Base-by-base conservation (phyloP, 1,139 yeast genomes). In the Hanseniaspora sp. region DNA sequence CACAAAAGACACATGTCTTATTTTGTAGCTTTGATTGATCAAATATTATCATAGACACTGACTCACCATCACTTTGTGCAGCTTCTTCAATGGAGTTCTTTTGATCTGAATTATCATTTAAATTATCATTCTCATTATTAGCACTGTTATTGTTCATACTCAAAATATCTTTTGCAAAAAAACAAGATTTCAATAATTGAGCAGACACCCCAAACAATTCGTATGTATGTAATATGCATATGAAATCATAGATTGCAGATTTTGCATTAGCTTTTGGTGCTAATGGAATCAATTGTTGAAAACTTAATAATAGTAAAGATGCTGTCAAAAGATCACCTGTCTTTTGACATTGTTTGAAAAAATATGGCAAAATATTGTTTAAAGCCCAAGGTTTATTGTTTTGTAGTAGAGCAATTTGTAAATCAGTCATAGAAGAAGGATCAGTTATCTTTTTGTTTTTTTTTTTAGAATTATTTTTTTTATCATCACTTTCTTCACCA, bases 1-100 rank as follows among this genome's bases (percentile, higher is more conserved):
- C 75, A 65, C 97, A 92, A 58, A 83, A 78, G n/a, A 82, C 74
- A 67, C 97, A 92, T 44, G 80, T 77, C 59, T 78, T 82, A 59
- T 79, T 82, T 33, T 73, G 7, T 11, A 11, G 2, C 23, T 30
- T 43, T 1, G 28, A 11, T 43, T 9, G 13, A 31, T 43, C 46
- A 5, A 30, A 30, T 9, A 8, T 15, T 79, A 65, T 97, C 90
- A 60, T 77, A 80, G 29, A 82, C 73, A 58, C 86, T 74, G 35
- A 85, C 68, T 7, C 29, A 3, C 28, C 29, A 39, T 39, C 42
- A 23, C 29, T 18, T 6, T 30, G 28, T 18, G 29, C 29, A 37
- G 18, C 15, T 15, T 37, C 40, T 12, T 37, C 18, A 17, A 9
- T 17, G 3, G 29, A 9, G 6, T 39, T 23, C 29, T 18, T n/a